Conservation (phyloP, 805 yeast species). For the Myxozyma mucilagina region DNA sequence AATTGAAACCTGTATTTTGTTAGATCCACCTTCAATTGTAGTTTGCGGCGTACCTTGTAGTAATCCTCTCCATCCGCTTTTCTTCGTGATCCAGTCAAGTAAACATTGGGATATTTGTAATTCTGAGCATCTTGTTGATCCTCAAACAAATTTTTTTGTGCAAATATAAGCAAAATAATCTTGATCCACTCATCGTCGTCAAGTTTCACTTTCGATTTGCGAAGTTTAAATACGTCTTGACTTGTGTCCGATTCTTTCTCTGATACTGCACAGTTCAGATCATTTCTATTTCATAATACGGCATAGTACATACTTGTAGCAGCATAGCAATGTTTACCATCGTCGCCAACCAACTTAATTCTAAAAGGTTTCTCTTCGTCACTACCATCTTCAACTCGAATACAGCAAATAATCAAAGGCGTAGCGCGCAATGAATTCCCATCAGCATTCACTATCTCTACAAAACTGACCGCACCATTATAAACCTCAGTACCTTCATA, state of each 20-base stretch:
- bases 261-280: too few species aligned
- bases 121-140: neutral
- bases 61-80: slow-evolving; percentile 2
- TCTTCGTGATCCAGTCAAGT: neutral
- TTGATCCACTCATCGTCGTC: slow-evolving; percentile 14
- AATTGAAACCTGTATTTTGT: slow-evolving; percentile 1
- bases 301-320: slow-evolving; percentile 2
- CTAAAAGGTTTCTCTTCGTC: neutral
- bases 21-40: neutral
- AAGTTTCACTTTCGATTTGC: neutral
- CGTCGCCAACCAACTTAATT: slow-evolving; percentile 8
- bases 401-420: slow-evolving; percentile 19
- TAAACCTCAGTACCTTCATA: neutral
- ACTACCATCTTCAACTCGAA: neutral
- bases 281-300: too few species aligned
- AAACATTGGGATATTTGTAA: slow-evolving; percentile 14
- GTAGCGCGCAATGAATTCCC: neutral
- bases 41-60: neutral
- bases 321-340: slow-evolving; percentile 15
- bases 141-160: slow-evolving; percentile 4
- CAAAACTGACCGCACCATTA: slow-evolving; percentile 15
- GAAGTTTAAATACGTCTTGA: neutral
- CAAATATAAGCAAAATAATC: slow-evolving; percentile 3
- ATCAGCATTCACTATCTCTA: slow-evolving; percentile 9
- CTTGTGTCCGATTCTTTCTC: neutral